These are phyloP conservation scores for Talaromyces stipitatus DNA, from an alignment of 495 filamentous ascomycete species.

Conservation along the genomic window DNA sequence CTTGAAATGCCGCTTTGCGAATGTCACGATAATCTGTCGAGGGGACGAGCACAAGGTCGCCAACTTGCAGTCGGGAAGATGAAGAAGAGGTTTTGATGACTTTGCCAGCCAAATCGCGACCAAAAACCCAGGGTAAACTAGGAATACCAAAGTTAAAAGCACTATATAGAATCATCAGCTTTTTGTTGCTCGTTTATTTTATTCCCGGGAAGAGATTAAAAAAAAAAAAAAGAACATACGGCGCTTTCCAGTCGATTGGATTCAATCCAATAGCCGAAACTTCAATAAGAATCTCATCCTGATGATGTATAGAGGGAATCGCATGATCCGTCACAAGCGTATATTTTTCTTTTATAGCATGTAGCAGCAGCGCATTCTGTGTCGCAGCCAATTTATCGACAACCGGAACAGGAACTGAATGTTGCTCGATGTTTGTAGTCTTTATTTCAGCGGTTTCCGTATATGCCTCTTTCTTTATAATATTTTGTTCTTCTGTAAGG, in stretches of 20 bases:
- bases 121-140: slow-evolving; percentile 56
- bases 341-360: slow-evolving; percentile 30
- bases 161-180: slow-evolving; percentile 17
- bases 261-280: slow-evolving; percentile 55
- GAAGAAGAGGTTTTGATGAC: slow-evolving; percentile 41
- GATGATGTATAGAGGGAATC: slow-evolving; percentile 35
- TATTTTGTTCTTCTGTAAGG: not conserved
- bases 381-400: slow-evolving; percentile 1
- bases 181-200: too few relatives aligned
- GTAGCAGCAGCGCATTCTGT: slow-evolving; percentile 28
- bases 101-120: slow-evolving; percentile 53
- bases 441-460: not conserved
- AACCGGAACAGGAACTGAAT: not conserved
- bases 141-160: slow-evolving; percentile 63
- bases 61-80: slow-evolving; percentile 37
- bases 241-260: slow-evolving; percentile 68
- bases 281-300: slow-evolving; percentile 49
- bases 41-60: slow-evolving; percentile 53
- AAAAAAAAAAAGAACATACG: slow-evolving; percentile 30
- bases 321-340: slow-evolving; percentile 37
- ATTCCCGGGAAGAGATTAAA: too few relatives aligned
- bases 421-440: not conserved
- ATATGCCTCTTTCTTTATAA: not conserved
- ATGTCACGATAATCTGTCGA: slow-evolving; percentile 68
- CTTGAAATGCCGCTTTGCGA: slow-evolving; percentile 60